These are phyloP conservation scores for Phytophthora boehmeriae DNA, from an alignment of 352 stramenopile species.

Conservation along the genomic window DNA sequence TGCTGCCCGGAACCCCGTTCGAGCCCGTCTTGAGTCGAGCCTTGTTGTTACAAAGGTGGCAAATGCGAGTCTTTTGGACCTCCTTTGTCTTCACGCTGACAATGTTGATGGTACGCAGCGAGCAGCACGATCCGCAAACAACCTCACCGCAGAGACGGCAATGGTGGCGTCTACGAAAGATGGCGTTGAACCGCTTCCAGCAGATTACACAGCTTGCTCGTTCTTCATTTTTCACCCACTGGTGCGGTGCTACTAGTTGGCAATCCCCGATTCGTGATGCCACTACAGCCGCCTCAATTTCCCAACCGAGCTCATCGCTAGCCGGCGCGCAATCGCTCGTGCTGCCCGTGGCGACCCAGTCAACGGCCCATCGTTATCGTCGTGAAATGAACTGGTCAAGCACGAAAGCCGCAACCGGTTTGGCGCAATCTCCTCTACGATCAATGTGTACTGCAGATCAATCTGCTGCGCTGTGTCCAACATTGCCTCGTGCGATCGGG, in stretches of 20 bases:
- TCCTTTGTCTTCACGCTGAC: constrained; percentile 38
- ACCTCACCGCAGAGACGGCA: constrained; percentile 73
- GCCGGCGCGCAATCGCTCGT: constrained; percentile 46
- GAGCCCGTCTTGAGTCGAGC: constrained; percentile 40
- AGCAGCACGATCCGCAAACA: constrained; percentile 59
- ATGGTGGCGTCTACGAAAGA: constrained; percentile 65
- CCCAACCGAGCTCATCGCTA: constrained; percentile 53
- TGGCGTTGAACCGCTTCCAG: constrained; percentile 65
- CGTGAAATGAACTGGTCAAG: constrained; percentile 61
- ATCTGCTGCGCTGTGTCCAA: constrained; percentile 34
- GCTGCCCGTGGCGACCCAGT: constrained; percentile 33
- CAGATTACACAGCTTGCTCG: constrained; percentile 61
- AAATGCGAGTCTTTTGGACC: constrained; percentile 66
- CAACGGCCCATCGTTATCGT: constrained; percentile 36
- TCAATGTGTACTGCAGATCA: constrained; percentile 67
- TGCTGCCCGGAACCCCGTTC: constrained; percentile 35
- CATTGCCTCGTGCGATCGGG: constrained; percentile 33
- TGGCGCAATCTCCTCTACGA: constrained; percentile 62
- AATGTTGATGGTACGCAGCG: constrained; percentile 46
- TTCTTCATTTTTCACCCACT: constrained; percentile 74
- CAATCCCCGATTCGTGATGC: constrained; percentile 53
- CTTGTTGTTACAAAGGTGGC: constrained; percentile 69
- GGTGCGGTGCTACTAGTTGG: constrained; percentile 45
- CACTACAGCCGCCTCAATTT: constrained; percentile 52
- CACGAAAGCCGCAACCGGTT: constrained; percentile 59